Evolutionary conservation across 768 basidiomycete genomes (phyloP), one percentile per base, ranked within the genome.

Genomic region (Tricholoma saponaceum): DNA sequence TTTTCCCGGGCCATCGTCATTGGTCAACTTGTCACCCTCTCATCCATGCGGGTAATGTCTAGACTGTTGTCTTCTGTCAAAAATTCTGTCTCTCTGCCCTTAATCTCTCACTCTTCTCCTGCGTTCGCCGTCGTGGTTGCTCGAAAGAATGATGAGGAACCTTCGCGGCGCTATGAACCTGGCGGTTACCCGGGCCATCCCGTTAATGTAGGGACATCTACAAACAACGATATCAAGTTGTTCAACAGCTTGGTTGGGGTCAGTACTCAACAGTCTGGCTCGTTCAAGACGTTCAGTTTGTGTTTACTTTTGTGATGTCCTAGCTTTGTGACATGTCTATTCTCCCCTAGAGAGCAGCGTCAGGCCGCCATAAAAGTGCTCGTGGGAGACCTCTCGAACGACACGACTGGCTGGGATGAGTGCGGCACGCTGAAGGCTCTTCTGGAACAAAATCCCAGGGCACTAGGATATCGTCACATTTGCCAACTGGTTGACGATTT

Each of bases 401-500:
- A 20, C 6, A 20, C 41, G 14, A 37, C 37, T 14, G 37, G 37
- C 18, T 43, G 41, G 41, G 41, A 43, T 8, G 41, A 43, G 41
- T 20, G n/a, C 7, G 41, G 41, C 7, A 20, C 10, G 20, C 20
- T 43, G 41, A 43, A 18, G 20, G 20, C 41, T 20, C 41, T 43
- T 61, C 72, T 14, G 70, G 77, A 64, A 71, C 75, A 18, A 71
- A 80, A 44, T 69, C 75, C 58, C 61, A 71, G 84, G 87, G 68
- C 83, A 83, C 26, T 46, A 43, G 41, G 41, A 7, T 43, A 43
- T 20, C n/a, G n/a, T 20, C 18, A 20, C 3, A 43, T 43, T 12
- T 43, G 18, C 7, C 83, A 92, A n/a, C 13, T 37, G 61, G 82
- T 91, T 47, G 90, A 92, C 69, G 82, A 89, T 64, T 93, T 92